Evolutionary conservation across 495 filamentous ascomycete species (phyloP).

Genomic region (Penicillium mononematosum): DNA sequence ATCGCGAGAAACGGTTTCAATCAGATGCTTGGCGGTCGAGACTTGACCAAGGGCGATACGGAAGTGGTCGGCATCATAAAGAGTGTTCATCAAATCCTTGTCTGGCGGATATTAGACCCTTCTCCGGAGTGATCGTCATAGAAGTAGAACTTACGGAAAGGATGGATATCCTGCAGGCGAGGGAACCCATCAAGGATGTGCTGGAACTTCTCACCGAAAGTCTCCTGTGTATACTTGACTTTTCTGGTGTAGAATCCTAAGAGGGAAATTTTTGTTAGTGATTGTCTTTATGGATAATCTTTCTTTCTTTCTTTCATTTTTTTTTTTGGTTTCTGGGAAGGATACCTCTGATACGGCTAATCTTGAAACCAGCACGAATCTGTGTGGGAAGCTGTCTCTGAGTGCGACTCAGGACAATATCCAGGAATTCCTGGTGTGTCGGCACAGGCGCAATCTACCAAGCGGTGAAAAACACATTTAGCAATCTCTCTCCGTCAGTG

Average conservation of each 20-base stretch:
- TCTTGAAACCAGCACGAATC: conserved; percentile 94
- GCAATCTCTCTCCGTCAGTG: conserved; percentile 6
- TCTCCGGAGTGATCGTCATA: neutral
- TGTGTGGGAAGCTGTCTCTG: conserved; percentile 94
- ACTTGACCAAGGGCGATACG: conserved; percentile 93
- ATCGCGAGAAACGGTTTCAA: conserved; percentile 91
- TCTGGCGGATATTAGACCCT: conserved; percentile 42
- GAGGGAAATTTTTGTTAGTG: conserved; percentile 29
- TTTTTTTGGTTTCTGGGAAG: conserved; percentile 13
- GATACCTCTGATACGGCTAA: conserved; percentile 83
- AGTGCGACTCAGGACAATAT: conserved; percentile 92
- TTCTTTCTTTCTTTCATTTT: conserved; percentile 16
- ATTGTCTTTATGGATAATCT: conserved; percentile 29
- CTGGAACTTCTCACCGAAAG: conserved; percentile 89
- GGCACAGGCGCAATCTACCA: conserved; percentile 80
- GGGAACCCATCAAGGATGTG: conserved; percentile 91
- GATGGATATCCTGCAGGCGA: conserved; percentile 91
- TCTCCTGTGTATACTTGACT: conserved; percentile 98
- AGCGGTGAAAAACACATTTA: conserved; percentile 38
- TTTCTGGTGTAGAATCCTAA: conserved; percentile 92
- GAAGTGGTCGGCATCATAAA: conserved; percentile 98
- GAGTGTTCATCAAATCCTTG: conserved; percentile 78
- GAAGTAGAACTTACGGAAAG: conserved; percentile 73
- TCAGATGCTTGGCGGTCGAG: conserved; percentile 91
- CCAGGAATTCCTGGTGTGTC: conserved; percentile 90